These are phyloP conservation scores for Gymnopilus junonius DNA, from an alignment of 768 basidiomycete genomes.

Conservation along the genomic window DNA sequence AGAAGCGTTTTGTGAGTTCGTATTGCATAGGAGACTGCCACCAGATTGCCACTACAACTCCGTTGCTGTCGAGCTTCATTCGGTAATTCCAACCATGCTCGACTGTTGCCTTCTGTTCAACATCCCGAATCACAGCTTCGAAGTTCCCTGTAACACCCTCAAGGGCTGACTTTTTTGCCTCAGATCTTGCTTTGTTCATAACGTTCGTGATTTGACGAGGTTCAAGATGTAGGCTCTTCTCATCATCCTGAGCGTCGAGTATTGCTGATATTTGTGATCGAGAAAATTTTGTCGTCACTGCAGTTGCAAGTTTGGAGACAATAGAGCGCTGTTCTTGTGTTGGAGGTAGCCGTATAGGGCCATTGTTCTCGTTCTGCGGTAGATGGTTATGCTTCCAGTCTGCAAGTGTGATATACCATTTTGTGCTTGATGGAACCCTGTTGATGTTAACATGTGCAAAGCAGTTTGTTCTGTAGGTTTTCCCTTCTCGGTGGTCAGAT, in stretches of 20 bases:
- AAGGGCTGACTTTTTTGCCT: constrained; percentile 24
- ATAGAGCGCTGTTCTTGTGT: constrained; percentile 21
- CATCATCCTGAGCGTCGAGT: no score
- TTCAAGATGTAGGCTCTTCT: constrained; percentile 22
- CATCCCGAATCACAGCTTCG: constrained; percentile 23
- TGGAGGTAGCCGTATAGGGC: constrained; percentile 13
- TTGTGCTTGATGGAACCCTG: not conserved
- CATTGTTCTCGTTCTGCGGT: constrained; percentile 22
- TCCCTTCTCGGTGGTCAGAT: not conserved
- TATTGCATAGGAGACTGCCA: constrained; percentile 38
- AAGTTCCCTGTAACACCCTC: constrained; percentile 31
- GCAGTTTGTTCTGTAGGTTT: constrained; percentile 19
- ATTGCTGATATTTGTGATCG: constrained; percentile 6
- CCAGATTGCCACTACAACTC: constrained; percentile 25
- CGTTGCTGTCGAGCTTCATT: constrained; percentile 21
- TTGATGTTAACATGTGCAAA: constrained; percentile 25
- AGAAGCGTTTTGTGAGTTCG: constrained; percentile 22
- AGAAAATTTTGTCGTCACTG: not conserved
- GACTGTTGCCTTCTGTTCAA: constrained; percentile 15
- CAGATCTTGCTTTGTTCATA: constrained; percentile 20
- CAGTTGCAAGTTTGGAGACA: constrained; percentile 13
- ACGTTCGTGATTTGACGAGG: constrained; percentile 35
- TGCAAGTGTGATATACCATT: constrained; percentile 19
- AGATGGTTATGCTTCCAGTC: constrained; percentile 31
- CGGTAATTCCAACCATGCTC: constrained; percentile 29